Conservation (phyloP, 2,329 filamentous ascomycete genomes). For the Metarhizium robertsii region DNA sequence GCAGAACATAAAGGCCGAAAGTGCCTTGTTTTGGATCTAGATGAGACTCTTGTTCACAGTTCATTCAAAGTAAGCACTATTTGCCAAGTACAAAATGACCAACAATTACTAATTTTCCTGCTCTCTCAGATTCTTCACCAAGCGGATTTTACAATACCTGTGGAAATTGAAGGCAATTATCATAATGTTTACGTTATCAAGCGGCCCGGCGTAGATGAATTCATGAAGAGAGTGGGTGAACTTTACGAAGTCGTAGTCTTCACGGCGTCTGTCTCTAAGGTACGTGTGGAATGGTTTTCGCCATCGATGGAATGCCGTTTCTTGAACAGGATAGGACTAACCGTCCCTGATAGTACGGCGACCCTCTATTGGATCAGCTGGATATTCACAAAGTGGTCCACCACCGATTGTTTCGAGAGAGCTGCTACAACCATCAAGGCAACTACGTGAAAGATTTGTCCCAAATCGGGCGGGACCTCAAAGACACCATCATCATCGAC, state of each 20-base stretch:
- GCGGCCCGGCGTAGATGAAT: slow-evolving; percentile 93
- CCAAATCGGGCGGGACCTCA: slow-evolving; percentile 88
- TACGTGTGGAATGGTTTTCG: slow-evolving; percentile 24
- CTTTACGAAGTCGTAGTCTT: slow-evolving; percentile 98
- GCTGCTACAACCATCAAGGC: slow-evolving; percentile 98
- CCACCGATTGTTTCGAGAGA: slow-evolving; percentile 92
- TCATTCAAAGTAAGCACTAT: slow-evolving; percentile 68
- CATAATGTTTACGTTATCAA: slow-evolving; percentile 99
- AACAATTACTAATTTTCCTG: slow-evolving; percentile 4
- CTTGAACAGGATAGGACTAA: slow-evolving; percentile 11
- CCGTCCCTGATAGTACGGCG: slow-evolving; percentile 61
- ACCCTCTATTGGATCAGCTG: slow-evolving; percentile 89
- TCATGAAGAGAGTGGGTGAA: slow-evolving; percentile 97
- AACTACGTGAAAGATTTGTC: slow-evolving; percentile 99
- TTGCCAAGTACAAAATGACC: neutral
- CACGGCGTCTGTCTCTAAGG: slow-evolving; percentile 96
- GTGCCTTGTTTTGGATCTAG: slow-evolving; percentile 88
- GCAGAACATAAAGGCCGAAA: slow-evolving; percentile 80
- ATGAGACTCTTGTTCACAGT: slow-evolving; percentile 95
- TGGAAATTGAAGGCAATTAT: slow-evolving; percentile 97
- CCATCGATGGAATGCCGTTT: neutral
- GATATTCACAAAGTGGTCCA: slow-evolving; percentile 97
- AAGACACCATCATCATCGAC: slow-evolving; percentile 98
- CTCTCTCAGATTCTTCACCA: slow-evolving; percentile 76
- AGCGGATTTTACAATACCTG: slow-evolving; percentile 96